phyloP scores from a whole-genome alignment of 2,329 filamentous ascomycete genomes.

The Claviceps pazoutovae region DNA sequence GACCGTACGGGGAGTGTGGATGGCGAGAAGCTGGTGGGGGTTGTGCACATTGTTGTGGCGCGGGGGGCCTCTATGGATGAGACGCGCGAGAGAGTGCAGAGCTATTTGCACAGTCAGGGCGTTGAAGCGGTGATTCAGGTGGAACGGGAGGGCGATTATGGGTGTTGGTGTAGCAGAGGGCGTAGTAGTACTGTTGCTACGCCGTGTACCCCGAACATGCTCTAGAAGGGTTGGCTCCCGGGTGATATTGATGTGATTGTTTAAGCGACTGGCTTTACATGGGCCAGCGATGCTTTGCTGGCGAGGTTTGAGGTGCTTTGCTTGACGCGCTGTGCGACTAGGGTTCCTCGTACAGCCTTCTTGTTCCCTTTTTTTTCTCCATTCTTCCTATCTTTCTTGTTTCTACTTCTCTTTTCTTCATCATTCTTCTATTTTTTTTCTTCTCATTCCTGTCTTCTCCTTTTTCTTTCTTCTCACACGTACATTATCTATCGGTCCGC shows the following conservation, averaged over 20 bases:
- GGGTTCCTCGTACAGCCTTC: too few species aligned
- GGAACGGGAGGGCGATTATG: conserved; percentile 63
- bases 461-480: background rate
- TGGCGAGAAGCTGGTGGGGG: conserved; percentile 52
- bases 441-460: background rate
- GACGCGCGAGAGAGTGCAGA: conserved; percentile 61
- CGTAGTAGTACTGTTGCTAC: conserved; percentile 14
- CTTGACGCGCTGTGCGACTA: background rate
- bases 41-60: conserved; percentile 73
- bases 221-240: conserved; percentile 11
- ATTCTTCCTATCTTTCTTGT: background rate
- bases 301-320: background rate
- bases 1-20: conserved; percentile 38
- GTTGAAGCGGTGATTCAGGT: conserved; percentile 82
- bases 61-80: conserved; percentile 65
- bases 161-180: conserved; percentile 41
- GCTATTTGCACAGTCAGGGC: conserved; percentile 54
- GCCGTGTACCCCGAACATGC: conserved; percentile 20
- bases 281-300: background rate
- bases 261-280: background rate
- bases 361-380: background rate
- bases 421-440: background rate
- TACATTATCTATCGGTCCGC: too few species aligned
- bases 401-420: background rate
- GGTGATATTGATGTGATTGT: background rate